Evolutionary conservation across 1,284 basidiomycete genomes (phyloP).

Genomic region (Rhodotorula sp.): DNA sequence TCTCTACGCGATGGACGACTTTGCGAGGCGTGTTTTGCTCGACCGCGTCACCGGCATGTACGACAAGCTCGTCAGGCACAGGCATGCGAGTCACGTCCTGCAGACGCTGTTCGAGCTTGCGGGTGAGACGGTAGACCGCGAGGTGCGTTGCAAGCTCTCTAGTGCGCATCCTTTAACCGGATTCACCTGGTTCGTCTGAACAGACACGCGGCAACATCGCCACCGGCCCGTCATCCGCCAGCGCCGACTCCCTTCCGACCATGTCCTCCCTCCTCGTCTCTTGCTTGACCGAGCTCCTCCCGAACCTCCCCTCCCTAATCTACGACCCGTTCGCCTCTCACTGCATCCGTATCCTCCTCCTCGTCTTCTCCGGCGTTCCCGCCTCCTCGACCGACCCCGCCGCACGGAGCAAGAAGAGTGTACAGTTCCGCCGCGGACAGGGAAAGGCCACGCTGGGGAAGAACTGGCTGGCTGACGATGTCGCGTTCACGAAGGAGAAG

Average conservation of each 20-base stretch:
- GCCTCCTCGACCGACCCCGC: constrained; percentile 50
- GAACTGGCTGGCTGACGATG: constrained; percentile 52
- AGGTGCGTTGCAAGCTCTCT: constrained; percentile 60
- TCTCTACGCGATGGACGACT: constrained; percentile 88
- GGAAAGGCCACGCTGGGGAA: constrained; percentile 57
- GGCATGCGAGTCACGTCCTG: constrained; percentile 88
- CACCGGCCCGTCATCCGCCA: constrained; percentile 49
- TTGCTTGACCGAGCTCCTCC: constrained; percentile 68
- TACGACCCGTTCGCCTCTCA: constrained; percentile 85
- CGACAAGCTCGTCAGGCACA: constrained; percentile 66
- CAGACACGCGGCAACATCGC: constrained; percentile 66
- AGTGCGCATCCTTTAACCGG: too few species aligned
- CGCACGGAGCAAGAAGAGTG: constrained; percentile 60
- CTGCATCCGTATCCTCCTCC: constrained; percentile 71
- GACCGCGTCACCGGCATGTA: constrained; percentile 81
- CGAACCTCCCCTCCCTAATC: constrained; percentile 62
- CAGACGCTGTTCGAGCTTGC: constrained; percentile 78
- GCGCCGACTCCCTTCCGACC: constrained; percentile 64
- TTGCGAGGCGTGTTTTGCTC: constrained; percentile 78
- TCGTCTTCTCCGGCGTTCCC: constrained; percentile 61
- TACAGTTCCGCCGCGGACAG: constrained; percentile 69
- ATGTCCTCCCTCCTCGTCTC: constrained; percentile 67
- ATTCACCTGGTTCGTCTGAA: background rate
- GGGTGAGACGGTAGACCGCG: constrained; percentile 69
- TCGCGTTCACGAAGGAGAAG: constrained; percentile 6